Evolutionary conservation across 768 basidiomycete genomes (phyloP), one percentile per base, ranked within the genome.

Genomic region (Auriculariales sp.): DNA sequence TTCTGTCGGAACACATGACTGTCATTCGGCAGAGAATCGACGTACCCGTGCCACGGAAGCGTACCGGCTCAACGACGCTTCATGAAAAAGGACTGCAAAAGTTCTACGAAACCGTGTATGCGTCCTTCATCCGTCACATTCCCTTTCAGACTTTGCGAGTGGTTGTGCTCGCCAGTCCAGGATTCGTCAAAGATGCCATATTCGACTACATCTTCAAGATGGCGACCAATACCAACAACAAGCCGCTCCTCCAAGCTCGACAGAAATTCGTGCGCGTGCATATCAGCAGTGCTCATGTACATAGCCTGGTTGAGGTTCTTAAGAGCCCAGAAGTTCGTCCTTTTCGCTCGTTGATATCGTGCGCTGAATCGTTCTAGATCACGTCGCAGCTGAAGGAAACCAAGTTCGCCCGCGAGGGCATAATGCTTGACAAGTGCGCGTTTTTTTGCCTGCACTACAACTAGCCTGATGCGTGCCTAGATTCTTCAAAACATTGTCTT

Each of bases 1-100:
- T 99, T 28, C 71, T 99, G 12, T 97, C 93, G 1, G 83, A 98
- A 57, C 93, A 98, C 64, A 93, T 98, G 83, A 99, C 95, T 2
- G 71, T 93, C 27, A 81, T 99, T 29, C 70, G 89, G 3, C 90
- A 97, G 60, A 77, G 95, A 19, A 80, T 99, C 49, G 85, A 89
- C 17, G 77, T 91, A 1, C 70, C 84, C 1, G 83, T 98, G 50
- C 95, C 95, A 4, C 76, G 95, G 48, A 99, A 99, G 64, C 78
- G 77, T 34, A 73, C 91, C 9, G 85, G 90, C 1, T 77, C 83
- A 3, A 73, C 80, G 10, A 81, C 83, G 5, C 85, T 90, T 27
- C 88, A 97, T 55, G 95, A 99, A 59, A 95, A 93, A 71, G 93
- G 89, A 1, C 71, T 94, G 61, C 59, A 69, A 14, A 84, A 75